phyloP scores from a whole-genome alignment of 805 yeast species.

The Zygosaccharomyces bisporus region DNA sequence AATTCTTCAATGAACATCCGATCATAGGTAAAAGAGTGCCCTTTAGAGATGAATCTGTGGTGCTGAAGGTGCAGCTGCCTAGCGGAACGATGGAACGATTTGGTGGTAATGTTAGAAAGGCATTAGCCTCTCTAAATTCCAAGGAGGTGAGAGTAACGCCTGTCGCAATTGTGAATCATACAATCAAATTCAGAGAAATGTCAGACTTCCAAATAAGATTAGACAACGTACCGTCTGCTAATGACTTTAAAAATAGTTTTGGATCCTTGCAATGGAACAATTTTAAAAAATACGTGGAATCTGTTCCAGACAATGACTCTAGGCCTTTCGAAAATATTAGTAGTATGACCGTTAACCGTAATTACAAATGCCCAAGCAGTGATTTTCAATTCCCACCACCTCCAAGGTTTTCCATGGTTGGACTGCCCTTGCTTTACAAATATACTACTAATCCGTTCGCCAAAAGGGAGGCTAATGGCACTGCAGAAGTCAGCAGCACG shows the following conservation, averaged over 20 bases:
- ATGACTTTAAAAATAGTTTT: slow-evolving; percentile 32
- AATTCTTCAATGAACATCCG: slow-evolving; percentile 53
- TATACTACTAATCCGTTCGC: slow-evolving; percentile 70
- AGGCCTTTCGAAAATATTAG: slow-evolving; percentile 39
- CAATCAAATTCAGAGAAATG: slow-evolving; percentile 75
- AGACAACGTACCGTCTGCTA: slow-evolving; percentile 49
- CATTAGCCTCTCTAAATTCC: slow-evolving; percentile 37
- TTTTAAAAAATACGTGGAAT: slow-evolving; percentile 31
- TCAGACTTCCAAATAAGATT: slow-evolving; percentile 81
- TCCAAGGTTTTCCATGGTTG: slow-evolving; percentile 71
- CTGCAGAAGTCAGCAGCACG: slow-evolving; percentile 42
- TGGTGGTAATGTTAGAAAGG: slow-evolving; percentile 42
- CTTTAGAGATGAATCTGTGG: slow-evolving; percentile 51
- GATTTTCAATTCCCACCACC: slow-evolving; percentile 67
- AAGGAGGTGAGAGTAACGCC: slow-evolving; percentile 49
- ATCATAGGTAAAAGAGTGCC: slow-evolving; percentile 47
- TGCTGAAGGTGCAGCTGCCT: slow-evolving; percentile 60
- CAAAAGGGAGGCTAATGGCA: slow-evolving; percentile 53
- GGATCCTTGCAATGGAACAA: slow-evolving; percentile 32
- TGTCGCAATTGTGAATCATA: slow-evolving; percentile 61
- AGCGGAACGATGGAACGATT: slow-evolving; percentile 45
- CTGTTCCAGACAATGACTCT: slow-evolving; percentile 38
- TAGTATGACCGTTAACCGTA: slow-evolving; percentile 26
- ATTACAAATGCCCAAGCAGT: slow-evolving; percentile 20
- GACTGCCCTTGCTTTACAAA: slow-evolving; percentile 72